Evolutionary conservation across 2,329 filamentous ascomycete genomes (phyloP), one percentile per base, ranked within the genome.

Genomic region (Samsoniella hepiali): DNA sequence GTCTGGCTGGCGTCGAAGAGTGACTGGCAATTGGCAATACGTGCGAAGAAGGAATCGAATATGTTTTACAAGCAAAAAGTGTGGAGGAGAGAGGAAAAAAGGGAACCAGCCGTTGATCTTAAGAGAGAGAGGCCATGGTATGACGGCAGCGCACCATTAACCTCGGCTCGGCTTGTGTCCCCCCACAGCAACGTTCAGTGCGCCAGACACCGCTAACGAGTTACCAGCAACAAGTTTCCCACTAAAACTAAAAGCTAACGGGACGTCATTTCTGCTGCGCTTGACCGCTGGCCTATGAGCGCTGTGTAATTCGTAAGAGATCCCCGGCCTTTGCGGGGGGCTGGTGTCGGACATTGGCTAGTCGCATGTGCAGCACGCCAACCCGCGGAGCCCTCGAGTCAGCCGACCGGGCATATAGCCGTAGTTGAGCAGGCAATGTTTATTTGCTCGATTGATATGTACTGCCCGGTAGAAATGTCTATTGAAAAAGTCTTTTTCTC

Each of bases 101-200:
- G 40, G 8, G 40, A 51, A 27, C 15, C 27, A 50, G 44, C 29
- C 32, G 44, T 47, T 49, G 38, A n/a, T 9, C 47, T 60, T 42
- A 45, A 29, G 44, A 59, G 45, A 53, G 32, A 42, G 31, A 44
- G 29, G 22, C 29, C 8, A 15, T 31, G 31, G 32, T 62, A 51
- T 60, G 58, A 60, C 45, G 57, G 45, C 9, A 60, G 44, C 56
- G 15, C 47, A 44, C 22, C 10, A 31, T 54, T 62, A 63, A 63
- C 60, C 60, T 63, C 60, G 60, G 60, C 60, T 57, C 60, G 60
- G 53, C 53, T 32, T 51, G 34, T 27, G 38, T 17, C 17, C 31
- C 49, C 59, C 42, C 50, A 62, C 57, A 56, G 50, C 49, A 54
- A 53, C 36, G 40, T 13, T 54, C n/a, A 36, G 36, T 49, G 31